phyloP scores from a whole-genome alignment of 441 rosid species.

The Erodium trifolium region DNA sequence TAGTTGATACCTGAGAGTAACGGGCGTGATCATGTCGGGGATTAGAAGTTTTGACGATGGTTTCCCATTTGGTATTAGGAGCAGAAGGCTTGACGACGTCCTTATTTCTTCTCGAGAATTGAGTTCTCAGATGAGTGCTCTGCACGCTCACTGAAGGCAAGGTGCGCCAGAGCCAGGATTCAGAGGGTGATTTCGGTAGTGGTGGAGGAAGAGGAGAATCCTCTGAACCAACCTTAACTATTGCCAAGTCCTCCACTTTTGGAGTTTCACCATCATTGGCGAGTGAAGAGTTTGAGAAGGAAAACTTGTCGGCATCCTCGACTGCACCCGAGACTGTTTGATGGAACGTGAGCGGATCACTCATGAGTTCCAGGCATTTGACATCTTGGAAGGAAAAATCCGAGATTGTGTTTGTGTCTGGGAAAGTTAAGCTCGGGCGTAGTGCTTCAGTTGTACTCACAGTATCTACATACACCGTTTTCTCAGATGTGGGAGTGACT shows the following conservation, averaged over 20 bases:
- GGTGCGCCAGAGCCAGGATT: constrained; percentile 85
- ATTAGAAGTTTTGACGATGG: constrained; percentile 62
- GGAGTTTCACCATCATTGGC: constrained; percentile 23
- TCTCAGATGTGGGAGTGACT: constrained; percentile 46
- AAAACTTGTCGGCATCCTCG: too few species aligned
- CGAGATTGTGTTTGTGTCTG: neutral
- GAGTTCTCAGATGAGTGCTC: constrained; percentile 28
- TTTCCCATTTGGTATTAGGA: constrained; percentile 68
- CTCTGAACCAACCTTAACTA: constrained; percentile 17
- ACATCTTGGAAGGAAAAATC: constrained; percentile 23
- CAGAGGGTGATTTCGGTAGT: constrained; percentile 69
- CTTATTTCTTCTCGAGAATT: constrained; percentile 32
- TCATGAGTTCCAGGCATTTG: constrained; percentile 10
- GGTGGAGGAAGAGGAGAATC: constrained; percentile 28
- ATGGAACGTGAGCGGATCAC: too few species aligned
- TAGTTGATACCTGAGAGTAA: constrained; percentile 37
- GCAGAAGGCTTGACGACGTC: constrained; percentile 26
- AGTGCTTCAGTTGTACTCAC: constrained; percentile 26
- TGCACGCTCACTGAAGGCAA: constrained; percentile 49
- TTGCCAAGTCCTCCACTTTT: constrained; percentile 22
- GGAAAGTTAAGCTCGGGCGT: constrained; percentile 5
- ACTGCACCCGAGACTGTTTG: too few species aligned
- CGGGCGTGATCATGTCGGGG: constrained; percentile 50
- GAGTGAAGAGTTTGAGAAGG: neutral
- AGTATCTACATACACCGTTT: constrained; percentile 48